Evolutionary conservation across 164 flowering plant genomes (phyloP).

Genomic region (Magnolia kwangsiensis): DNA sequence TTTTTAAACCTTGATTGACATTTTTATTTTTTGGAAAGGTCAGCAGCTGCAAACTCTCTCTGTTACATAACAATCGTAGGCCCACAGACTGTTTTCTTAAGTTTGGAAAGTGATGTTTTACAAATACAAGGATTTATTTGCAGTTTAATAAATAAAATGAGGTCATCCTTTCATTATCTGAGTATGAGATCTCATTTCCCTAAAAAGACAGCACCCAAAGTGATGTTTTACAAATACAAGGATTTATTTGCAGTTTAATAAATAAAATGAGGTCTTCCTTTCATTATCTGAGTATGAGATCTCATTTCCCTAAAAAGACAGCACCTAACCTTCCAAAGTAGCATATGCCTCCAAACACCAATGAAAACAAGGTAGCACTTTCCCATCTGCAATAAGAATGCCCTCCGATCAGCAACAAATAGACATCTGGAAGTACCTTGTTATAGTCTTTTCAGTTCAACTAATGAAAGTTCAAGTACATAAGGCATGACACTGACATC

Average conservation of each 20-base stretch:
- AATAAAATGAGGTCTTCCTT: not conserved
- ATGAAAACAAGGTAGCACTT: constrained; percentile 70
- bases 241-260: not conserved
- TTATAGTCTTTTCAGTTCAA: not conserved
- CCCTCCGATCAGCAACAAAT: not conserved
- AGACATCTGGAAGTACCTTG: not conserved
- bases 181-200: no score
- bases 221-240: not conserved
- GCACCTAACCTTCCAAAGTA: constrained; percentile 78
- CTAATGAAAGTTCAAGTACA: not conserved
- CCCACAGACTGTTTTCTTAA: no score
- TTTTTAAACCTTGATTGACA: not conserved
- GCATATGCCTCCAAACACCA: constrained; percentile 77
- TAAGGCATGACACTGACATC: not conserved
- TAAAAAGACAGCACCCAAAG: not conserved
- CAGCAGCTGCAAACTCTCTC: no score
- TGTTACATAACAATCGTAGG: no score
- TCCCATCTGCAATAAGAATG: constrained; percentile 77
- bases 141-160: not conserved
- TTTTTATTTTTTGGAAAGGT: no score
- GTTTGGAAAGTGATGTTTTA: not conserved
- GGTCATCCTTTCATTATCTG: not conserved
- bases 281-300: not conserved
- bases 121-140: not conserved
- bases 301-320: not conserved